Evolutionary conservation across 202 grass and related monocot genomes (phyloP).

Genomic region (Schoenoplectus triqueter): DNA sequence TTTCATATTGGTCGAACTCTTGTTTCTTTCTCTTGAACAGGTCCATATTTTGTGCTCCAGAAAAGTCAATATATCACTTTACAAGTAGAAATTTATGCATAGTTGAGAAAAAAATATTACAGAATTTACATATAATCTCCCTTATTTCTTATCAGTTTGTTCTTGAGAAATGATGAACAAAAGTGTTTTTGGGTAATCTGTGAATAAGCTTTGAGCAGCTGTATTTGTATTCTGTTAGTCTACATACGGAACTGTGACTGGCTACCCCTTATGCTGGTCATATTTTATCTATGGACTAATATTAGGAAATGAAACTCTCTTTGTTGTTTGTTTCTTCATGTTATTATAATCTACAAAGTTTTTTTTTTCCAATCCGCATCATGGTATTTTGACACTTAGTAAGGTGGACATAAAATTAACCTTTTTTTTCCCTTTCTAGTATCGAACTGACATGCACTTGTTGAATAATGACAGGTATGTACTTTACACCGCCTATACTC

Average conservation of each 20-base stretch:
- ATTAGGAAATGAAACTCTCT: neutral
- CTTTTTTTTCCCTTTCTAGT: constrained; percentile 31
- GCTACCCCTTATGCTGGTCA: neutral
- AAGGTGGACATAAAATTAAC: constrained; percentile 8
- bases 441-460: constrained; percentile 34
- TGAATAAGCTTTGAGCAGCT: neutral
- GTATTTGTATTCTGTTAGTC: neutral
- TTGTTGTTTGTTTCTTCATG: neutral
- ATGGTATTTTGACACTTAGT: neutral
- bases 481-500: constrained; percentile 72
- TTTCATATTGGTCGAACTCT: no score
- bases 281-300: neutral
- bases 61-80: constrained; percentile 22
- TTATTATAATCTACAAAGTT: neutral
- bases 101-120: neutral
- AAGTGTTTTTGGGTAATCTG: neutral
- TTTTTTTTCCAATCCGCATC: neutral
- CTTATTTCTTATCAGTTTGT: neutral
- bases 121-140: neutral
- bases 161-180: neutral
- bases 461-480: constrained; percentile 69
- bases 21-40: neutral
- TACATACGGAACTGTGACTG: neutral
- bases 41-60: constrained; percentile 5
- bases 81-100: neutral